A percentile compares a stretch with the other conserved stretches of the same genome.
Conservation (phyloP, 2,329 filamentous ascomycete genomes). For the Pochonia chlamydosporia region DNA sequence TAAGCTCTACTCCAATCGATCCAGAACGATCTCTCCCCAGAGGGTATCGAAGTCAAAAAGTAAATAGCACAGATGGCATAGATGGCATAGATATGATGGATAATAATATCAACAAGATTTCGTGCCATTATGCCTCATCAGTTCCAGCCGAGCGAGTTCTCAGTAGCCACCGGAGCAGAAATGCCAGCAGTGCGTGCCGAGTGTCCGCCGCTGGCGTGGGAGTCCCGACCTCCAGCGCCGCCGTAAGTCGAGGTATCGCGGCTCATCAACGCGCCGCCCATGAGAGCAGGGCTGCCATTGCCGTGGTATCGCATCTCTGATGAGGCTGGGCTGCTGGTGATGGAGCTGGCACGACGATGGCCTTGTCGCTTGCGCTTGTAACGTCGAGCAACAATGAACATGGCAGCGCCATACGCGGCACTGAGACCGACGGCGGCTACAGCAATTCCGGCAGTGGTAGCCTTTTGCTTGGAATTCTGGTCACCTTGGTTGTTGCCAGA, state of each 20-base stretch:
- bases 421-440: slow-evolving; percentile 73
- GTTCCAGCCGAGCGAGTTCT: slow-evolving; percentile 96
- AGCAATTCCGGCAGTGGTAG: slow-evolving; percentile 64
- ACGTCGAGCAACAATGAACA: slow-evolving; percentile 86
- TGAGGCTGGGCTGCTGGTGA: slow-evolving; percentile 43
- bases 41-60: slow-evolving; percentile 25
- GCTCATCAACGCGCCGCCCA: slow-evolving; percentile 63
- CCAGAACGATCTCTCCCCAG: slow-evolving; percentile 17
- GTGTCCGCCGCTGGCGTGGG: slow-evolving; percentile 60
- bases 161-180: slow-evolving; percentile 82
- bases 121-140: slow-evolving; percentile 30
- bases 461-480: slow-evolving; percentile 53
- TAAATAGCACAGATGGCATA: slow-evolving; percentile 15
- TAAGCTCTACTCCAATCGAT: slow-evolving; percentile 4
- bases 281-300: slow-evolving; percentile 53
- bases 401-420: slow-evolving; percentile 84
- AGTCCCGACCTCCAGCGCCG: slow-evolving; percentile 43
- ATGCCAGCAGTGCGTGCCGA: slow-evolving; percentile 60
- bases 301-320: slow-evolving; percentile 49
- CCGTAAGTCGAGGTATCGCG: slow-evolving; percentile 52
- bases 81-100: slow-evolving; percentile 8
- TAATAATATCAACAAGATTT: background rate
- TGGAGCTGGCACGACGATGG: slow-evolving; percentile 71
- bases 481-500: slow-evolving; percentile 36
- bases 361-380: slow-evolving; percentile 81